Base-by-base conservation (phyloP, 179 eudicot species). In the Silene noctiflora region DNA sequence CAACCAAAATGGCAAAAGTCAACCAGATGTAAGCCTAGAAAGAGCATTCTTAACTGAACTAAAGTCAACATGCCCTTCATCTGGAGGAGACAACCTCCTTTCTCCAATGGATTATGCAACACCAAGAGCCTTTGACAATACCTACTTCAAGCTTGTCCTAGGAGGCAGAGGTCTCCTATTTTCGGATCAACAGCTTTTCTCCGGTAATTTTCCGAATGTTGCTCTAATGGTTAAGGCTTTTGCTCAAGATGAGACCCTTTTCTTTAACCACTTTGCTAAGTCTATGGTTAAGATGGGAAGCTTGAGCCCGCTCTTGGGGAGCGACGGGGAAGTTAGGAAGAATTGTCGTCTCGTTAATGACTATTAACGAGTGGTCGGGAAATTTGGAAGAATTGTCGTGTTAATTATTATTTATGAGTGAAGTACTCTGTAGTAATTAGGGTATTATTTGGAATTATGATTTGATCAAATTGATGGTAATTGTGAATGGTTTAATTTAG, bases 231-330 rank as follows among this genome's bases (percentile, higher is more conserved):
- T 94, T 63, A 86, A 80, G 82, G 79, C 78, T 24, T 94, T 82
- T 83, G 92, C 97, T 1, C 62, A 79, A 51, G 89, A 94, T 76
- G 88, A 83, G 73, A 81, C 59, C 12, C 71, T 89, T 27, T 92
- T 94, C 85, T 89, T 90, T 67, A 75, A 83, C 25, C 91, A 90
- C 63, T 94, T 94, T 79, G 92, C 96, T 21, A 73, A 79, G 25
- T 92, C 96, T 3, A 94, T 94, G 96, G 81, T 90, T 31, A 94
- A 87, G 83, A 87, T 94, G 98, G 97, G 96, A 10, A 88, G 69
- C 27, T 85, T 89, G 1, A 86, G 77, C 77, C 96, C 98, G 68
- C 87, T 90, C 29, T 72, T 87, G 29, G 98, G 92, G 20, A 75
- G 29, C 19, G 72, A 89, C 35, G 98, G 98, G 27, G 93, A 87